Evolutionary conservation across 345 rosid genomes (phyloP), one percentile per base, ranked within the genome.

Genomic region (Gossypium turneri): DNA sequence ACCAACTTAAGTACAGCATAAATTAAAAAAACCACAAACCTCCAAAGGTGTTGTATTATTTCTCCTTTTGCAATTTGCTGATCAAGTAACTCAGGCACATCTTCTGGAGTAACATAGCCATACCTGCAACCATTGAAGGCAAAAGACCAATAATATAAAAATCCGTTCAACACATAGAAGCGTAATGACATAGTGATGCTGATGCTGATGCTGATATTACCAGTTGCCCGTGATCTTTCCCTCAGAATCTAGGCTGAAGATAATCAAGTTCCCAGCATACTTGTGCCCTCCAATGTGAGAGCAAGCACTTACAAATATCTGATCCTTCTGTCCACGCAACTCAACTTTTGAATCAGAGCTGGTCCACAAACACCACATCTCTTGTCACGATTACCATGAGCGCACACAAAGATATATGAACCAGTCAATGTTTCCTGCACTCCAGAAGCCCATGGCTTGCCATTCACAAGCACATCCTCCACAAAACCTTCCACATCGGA

Each of bases 361-460:
- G 99, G 98, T 75, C 99, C 99, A 82, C 97, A 93, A 76, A 95
- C 97, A 63, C 98, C 99, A 41, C 98, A 95, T 60, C 98, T 88
- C 84, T 86, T 89, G 76, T 95, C 99, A 2, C 97, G 96, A 79
- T 87, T 93, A 41, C 85, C 92, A 78, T 95, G 99, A 75, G 99
- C 92, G 43, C 99, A 95, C 19, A 93, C 97, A 73, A 95, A 95
- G 3, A 93, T 80, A 81, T 89, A 81, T 4, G 92, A 88, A 27
- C 98, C 97, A 9, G 80, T 70, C 51, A 95, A 70, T 50, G 60
- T 73, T 82, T 89, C 97, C 66, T 77, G 85, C 64, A 72, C 75
- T 73, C 93, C 91, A 57, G 88, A 88, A 72, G 84, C 81, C 99
- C 97, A 95, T 22, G 88, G 89, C 52, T 87, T 86, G 34, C 92